A percentile compares a stretch with the other conserved stretches of the same genome.
phyloP scores from a whole-genome alignment of 495 filamentous ascomycete genomes.

The Penicillium cinerascens region DNA sequence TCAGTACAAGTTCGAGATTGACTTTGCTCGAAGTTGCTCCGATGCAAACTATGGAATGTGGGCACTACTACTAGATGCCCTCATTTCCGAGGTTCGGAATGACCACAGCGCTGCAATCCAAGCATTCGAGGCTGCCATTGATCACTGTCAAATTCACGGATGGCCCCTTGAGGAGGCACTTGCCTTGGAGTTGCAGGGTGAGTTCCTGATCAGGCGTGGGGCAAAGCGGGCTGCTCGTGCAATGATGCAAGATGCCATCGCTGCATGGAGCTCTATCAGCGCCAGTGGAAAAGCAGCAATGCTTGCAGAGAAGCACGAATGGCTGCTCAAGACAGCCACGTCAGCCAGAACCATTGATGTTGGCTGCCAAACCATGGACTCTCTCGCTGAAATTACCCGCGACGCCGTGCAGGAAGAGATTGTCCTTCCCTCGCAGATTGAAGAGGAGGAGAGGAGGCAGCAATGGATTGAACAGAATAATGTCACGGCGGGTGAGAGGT shows the following conservation, averaged over 20 bases:
- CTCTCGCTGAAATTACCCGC: constrained; percentile 44
- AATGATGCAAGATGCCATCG: constrained; percentile 67
- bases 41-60: constrained; percentile 79
- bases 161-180: constrained; percentile 79
- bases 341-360: constrained; percentile 61
- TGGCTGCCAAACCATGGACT: constrained; percentile 67
- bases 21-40: constrained; percentile 62
- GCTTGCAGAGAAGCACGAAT: constrained; percentile 66
- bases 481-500: constrained; percentile 29
- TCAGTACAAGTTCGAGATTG: constrained; percentile 60
- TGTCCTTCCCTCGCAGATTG: constrained; percentile 37
- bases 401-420: constrained; percentile 54
- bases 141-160: constrained; percentile 74
- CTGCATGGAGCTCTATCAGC: constrained; percentile 68
- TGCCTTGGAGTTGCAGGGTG: constrained; percentile 67
- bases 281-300: constrained; percentile 71
- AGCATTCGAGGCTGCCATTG: constrained; percentile 71
- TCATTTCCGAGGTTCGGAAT: constrained; percentile 62
- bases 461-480: constrained; percentile 72
- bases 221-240: constrained; percentile 70
- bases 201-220: constrained; percentile 67
- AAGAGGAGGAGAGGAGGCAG: constrained; percentile 59
- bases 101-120: constrained; percentile 59
- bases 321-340: constrained; percentile 64
- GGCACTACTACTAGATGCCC: constrained; percentile 70